A percentile compares a stretch with the other conserved stretches of the same genome.
phyloP scores from a whole-genome alignment of 1,284 basidiomycete species.

The Cutaneotrichosporon sp. region DNA sequence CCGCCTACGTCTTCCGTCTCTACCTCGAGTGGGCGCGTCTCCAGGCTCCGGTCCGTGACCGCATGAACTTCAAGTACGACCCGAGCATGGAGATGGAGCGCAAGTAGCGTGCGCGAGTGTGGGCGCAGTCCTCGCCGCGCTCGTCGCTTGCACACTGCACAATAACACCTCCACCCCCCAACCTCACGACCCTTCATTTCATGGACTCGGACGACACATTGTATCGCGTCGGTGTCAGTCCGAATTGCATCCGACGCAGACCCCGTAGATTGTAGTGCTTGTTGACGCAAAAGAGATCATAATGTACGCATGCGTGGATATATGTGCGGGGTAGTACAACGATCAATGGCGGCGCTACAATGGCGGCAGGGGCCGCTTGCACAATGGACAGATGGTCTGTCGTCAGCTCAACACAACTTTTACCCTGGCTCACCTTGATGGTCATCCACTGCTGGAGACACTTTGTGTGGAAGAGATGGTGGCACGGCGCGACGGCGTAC shows the following conservation, averaged over 20 bases:
- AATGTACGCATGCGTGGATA: neutral
- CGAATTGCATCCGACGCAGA: no score
- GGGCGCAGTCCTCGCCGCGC: no score
- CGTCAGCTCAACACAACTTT: neutral
- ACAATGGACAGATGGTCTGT: constrained; percentile 83
- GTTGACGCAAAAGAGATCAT: no score
- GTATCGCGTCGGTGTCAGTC: no score
- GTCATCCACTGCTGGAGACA: constrained; percentile 81
- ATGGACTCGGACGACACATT: no score
- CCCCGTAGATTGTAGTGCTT: no score
- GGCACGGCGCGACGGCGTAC: constrained; percentile 81
- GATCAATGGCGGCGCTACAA: constrained; percentile 47
- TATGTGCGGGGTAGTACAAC: constrained; percentile 5
- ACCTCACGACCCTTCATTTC: no score
- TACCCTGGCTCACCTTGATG: constrained; percentile 61
- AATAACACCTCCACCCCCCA: no score
- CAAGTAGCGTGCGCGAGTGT: no score
- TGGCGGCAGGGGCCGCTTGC: constrained; percentile 70
- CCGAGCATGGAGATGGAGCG: constrained; percentile 21
- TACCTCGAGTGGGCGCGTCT: constrained; percentile 45
- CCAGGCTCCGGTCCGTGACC: constrained; percentile 19
- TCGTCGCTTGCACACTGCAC: no score
- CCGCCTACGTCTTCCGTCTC: constrained; percentile 41
- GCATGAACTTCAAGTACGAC: constrained; percentile 33
- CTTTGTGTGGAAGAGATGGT: constrained; percentile 81